Evolutionary conservation across 2,329 filamentous ascomycete species (phyloP), one percentile per base, ranked within the genome.

Genomic region (Scorias spongiosa): DNA sequence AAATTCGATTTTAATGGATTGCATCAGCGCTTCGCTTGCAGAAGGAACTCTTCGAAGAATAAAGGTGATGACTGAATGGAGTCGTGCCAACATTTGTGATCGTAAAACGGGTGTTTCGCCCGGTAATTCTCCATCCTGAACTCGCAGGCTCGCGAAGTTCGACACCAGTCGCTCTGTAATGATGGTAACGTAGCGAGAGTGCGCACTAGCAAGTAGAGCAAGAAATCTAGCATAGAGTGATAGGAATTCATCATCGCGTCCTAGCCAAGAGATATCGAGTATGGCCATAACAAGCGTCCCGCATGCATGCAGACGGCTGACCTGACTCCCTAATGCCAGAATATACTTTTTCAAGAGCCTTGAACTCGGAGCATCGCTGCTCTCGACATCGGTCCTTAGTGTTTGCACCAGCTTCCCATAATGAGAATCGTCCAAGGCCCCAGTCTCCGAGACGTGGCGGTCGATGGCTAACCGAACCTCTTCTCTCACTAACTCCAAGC

Each of bases 11-110:
- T 53, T 54, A 11, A 63, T 44, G 17, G 52, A 48, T 36, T 76
- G 73, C 32, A 81, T 76, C 28, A 95, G 67, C 2, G 81, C 73
- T 30, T 77, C 71, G 48, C 79, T 80, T 4, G 84, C 82, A 29
- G 87, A 82, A 2, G 91, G 88, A 44, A 93, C 83, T 46, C 93
- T 76, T 53, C 78, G 75, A 39, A 94, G 70, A 10, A 98, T 67
- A 54, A 86, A 83, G 50, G 76, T 76, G 11, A 96, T 66, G 4
- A 78, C 79, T 44, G 76, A 71, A 62, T 98, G 88, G 34, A 91
- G 71, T 50, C 91, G 75, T 43, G 75, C 68, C 51, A 84, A 78
- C 57, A 89, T 80, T 46, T 70, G 74, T 41, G 76, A 69, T 45
- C 76, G 73, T 48, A 69, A 70, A 40, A 93, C 76, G 5, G 66